Base-by-base conservation (phyloP, 148 eudicot genomes). In the Nepenthes mirabilis region DNA sequence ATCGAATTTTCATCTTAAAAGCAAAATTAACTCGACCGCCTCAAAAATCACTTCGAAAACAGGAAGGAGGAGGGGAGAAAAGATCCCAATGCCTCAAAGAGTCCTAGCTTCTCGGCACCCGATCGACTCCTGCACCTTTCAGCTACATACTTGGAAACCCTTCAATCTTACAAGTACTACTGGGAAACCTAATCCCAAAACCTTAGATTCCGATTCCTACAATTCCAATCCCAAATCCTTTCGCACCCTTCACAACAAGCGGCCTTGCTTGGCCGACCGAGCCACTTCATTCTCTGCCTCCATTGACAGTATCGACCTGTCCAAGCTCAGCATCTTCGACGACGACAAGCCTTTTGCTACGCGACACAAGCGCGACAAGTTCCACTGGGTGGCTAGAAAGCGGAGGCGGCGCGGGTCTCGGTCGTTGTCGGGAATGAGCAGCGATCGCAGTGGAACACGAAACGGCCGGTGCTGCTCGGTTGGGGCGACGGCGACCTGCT, bases 191-290 rank as follows among this genome's bases (percentile, higher is more conserved):
- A 6, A 47, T 34, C 53, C 72, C 72, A 70, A 79, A 77, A 65
- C 83, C 76, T 81, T 82, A 55, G 84, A 79, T 64, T 74, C 79
- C 51, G 75, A 74, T 64, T 65, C 85, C 5, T n/a, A 58, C 61
- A 60, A 56, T 33, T 43, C 69, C 37, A 54, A 56, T 33, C 50
- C 82, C 6, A 76, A 70, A 70, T 73, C 68, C 48, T 37, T 68
- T 49, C 13, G 70, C 6, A 23, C 69, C 10, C 47, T 69, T 43
- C 66, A 69, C 36, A 54, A 77, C 11, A 90, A 86, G 70, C 83
- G 95, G 14, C 90, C 83, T 12, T 90, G 97, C 69, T 80, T 78
- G 54, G 65, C 90, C 52, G 91, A 85, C 61, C 88, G 96, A 6
- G 48, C 83, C 1, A 80, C 91, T 4, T 64, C 75, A 6, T 78